phyloP scores from a whole-genome alignment of 1,284 basidiomycete genomes.

The Sanguinoderma infundibulare region DNA sequence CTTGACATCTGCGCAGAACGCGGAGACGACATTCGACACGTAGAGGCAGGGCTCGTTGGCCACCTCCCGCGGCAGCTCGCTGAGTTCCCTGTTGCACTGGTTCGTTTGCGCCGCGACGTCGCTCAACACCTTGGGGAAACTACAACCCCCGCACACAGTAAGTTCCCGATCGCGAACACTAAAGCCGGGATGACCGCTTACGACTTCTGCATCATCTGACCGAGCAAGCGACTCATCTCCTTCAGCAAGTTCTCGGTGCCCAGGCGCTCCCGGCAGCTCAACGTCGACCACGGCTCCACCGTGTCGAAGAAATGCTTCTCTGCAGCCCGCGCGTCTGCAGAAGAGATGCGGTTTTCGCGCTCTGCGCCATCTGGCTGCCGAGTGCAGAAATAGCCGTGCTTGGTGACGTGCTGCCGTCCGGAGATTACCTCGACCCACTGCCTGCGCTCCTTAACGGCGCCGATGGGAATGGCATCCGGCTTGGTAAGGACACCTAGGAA shows the following conservation, averaged over 20 bases:
- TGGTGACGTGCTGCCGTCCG: slow-evolving; percentile 44
- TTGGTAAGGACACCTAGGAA: slow-evolving; percentile 64
- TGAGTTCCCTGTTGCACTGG: slow-evolving; percentile 41
- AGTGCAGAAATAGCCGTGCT: slow-evolving; percentile 68
- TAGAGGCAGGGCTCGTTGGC: slow-evolving; percentile 48
- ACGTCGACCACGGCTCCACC: slow-evolving; percentile 24
- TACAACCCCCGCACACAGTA: no score
- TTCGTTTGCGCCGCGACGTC: slow-evolving; percentile 44
- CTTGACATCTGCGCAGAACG: slow-evolving; percentile 46
- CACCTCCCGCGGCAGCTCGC: slow-evolving; percentile 44
- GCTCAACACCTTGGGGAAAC: slow-evolving; percentile 44
- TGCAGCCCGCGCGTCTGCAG: slow-evolving; percentile 41
- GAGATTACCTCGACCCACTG: slow-evolving; percentile 58
- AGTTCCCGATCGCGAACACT: no score
- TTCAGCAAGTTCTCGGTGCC: slow-evolving; percentile 59
- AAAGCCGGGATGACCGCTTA: background rate
- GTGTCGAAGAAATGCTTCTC: slow-evolving; percentile 43
- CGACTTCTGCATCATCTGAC: slow-evolving; percentile 27
- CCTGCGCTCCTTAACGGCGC: slow-evolving; percentile 4
- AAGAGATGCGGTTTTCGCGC: slow-evolving; percentile 43
- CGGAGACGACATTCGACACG: slow-evolving; percentile 47
- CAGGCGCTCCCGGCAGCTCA: background rate
- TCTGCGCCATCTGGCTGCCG: slow-evolving; percentile 64
- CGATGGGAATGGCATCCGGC: slow-evolving; percentile 54
- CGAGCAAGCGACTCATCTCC: slow-evolving; percentile 55